Evolutionary conservation across 345 rosid genomes (phyloP), one percentile per base, ranked within the genome.

Genomic region (Melastoma malabathricum): DNA sequence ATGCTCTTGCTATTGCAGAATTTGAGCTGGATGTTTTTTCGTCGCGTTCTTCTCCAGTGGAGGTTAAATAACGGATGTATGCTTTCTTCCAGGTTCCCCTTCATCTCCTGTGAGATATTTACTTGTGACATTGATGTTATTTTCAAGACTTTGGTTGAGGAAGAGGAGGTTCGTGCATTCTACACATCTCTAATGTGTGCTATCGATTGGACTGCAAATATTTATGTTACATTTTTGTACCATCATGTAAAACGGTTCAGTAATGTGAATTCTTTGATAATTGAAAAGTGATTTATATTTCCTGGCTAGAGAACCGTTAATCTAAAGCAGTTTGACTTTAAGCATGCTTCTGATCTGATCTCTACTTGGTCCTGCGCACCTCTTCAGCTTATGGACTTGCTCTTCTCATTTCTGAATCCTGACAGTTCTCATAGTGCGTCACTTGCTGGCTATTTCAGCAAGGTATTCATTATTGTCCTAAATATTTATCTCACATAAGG

Each of bases 81-180:
- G 12, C 12, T 34, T 34, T 34, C 10, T 6, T 58, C 57, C 64
- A 93, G 97, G 92, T 93, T 78, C 59, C 99, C 99, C 2, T 93
- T 83, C 74, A 74, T 93, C 66, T 76, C 99, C 41, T 88, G 96
- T 59, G 99, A 93, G 83, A 75, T 93, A 60, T 85, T 93, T 64
- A 85, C 97, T 41, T 93, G 99, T 39, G 99, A 93, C 70, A 93
- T 88, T 65, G 99, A 93, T 68, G 96, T 85, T 61, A 88, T 93
- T 61, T 79, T 93, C 47, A 88, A 83, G 76, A 78, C 99, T 44
- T 59, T 93, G 65, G 87, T 88, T 56, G 99, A 93, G 68, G 99
- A 93, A 48, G 80, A 83, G 69, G 94, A 93, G 94, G 97, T 93
- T 64, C 12, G 41, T 34, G 41, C 41, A 34, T 12, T 34, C 41